A percentile compares a stretch with the other conserved stretches of the same genome.
These are phyloP conservation scores for Botrytis aclada DNA, from an alignment of 2,329 filamentous ascomycete species.

Conservation along the genomic window DNA sequence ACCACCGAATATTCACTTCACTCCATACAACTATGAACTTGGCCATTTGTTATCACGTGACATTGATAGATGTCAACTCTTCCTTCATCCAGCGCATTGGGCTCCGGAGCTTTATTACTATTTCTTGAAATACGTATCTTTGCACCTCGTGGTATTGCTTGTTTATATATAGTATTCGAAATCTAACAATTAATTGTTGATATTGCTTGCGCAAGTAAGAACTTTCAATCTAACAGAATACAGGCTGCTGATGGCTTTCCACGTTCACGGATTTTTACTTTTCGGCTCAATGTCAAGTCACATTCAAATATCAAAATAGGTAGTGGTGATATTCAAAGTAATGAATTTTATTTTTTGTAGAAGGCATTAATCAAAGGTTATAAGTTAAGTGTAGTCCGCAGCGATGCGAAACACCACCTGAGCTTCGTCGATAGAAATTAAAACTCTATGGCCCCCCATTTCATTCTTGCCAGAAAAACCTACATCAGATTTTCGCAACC, in stretches of 20 bases:
- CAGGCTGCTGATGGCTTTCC: too few relatives aligned
- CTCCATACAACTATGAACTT: neutral
- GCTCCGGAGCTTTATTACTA: too few relatives aligned
- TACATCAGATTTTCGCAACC: neutral
- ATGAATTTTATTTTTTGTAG: neutral
- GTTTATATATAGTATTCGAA: too few relatives aligned
- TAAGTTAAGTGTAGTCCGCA: too few relatives aligned
- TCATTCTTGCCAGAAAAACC: neutral
- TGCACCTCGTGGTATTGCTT: too few relatives aligned
- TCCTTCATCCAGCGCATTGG: too few relatives aligned
- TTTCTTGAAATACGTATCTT: too few relatives aligned
- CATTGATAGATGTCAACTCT: fast-evolving
- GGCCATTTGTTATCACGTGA: neutral
- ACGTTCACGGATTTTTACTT: neutral
- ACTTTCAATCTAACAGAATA: too few relatives aligned
- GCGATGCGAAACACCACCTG: neutral
- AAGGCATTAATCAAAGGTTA: too few relatives aligned
- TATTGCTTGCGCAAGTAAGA: neutral
- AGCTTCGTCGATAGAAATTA: neutral
- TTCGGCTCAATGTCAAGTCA: neutral
- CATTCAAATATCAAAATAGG: neutral
- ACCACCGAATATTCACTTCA: neutral
- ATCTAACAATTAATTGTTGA: too few relatives aligned
- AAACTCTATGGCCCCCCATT: neutral
- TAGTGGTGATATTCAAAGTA: neutral